Base-by-base conservation (phyloP, 2,329 filamentous ascomycete genomes). In the Botryotinia narcissicola region DNA sequence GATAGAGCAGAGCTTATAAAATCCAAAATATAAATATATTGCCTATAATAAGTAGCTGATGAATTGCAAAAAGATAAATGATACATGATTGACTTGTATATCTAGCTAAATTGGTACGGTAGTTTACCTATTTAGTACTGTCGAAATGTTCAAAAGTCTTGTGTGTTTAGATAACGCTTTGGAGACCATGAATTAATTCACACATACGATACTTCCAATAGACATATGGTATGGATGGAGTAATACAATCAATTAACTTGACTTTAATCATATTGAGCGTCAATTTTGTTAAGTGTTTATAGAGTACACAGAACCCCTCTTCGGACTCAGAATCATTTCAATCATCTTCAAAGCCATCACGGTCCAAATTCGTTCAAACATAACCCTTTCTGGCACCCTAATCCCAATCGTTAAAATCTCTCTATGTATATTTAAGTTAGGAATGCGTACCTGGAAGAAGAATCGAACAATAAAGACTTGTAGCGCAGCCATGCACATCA, bases 401-500 rank as follows among this genome's bases (percentile, higher is more conserved):
- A 64, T 68, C 25, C 48, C 48, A n/a, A 44, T 25, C 20, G 62
- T 72, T 22, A 51, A 42, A 46, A 51, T 48, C 46, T 59, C 46
- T 25, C 35, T 25, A 35, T 6, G 7, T 29, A 32, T 25, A 71
- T 22, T 18, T 37, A 18, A 40, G 51, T 68, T 16, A 12, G 37
- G 16, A 44, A 37, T 68, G 75, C 83, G 69, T 84, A 88, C 94
- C 87, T 98, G 95, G 89, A 99, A 99, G 86, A 99, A 99, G 91
- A 98, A 98, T 77, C 94, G 87, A 79, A 99, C 96, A 79, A 99
- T 91, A 83, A 98, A 98, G 69, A 99, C 96, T 86, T 99, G 97
- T 81, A 99, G 84, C 64, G 90, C 95, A 62, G 95, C 96, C 97
- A 99, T 99, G 74, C 91, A 92, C 76, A 98, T 86, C 86, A 99